Conservation (phyloP, 2,329 filamentous ascomycete genomes). For the Stagonosporopsis chrysanthemi region DNA sequence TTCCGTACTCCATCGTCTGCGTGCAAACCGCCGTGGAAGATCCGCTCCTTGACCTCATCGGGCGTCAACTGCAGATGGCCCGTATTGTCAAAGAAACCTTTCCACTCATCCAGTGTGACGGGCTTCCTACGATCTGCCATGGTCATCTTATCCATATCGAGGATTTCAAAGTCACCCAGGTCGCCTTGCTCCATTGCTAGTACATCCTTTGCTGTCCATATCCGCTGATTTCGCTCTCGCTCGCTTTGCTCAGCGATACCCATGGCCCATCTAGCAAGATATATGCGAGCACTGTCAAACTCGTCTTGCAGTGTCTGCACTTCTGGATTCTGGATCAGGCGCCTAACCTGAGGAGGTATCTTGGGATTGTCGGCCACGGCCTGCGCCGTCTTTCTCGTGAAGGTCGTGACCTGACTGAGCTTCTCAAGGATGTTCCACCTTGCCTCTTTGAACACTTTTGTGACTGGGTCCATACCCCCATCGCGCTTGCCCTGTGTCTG, state of each 20-base stretch:
- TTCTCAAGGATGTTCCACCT: slow-evolving; percentile 97
- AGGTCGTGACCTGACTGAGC: slow-evolving; percentile 95
- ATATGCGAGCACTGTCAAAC: slow-evolving; percentile 94
- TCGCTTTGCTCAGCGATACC: slow-evolving; percentile 97
- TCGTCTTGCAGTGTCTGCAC: slow-evolving; percentile 96
- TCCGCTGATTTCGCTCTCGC: slow-evolving; percentile 80
- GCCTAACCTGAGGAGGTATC: slow-evolving; percentile 84
- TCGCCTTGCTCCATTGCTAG: slow-evolving; percentile 93
- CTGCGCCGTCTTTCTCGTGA: slow-evolving; percentile 89
- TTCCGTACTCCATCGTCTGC: slow-evolving; percentile 91
- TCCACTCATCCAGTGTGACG: slow-evolving; percentile 86
- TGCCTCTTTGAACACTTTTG: slow-evolving; percentile 92
- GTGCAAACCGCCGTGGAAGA: slow-evolving; percentile 93
- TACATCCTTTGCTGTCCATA: slow-evolving; percentile 93
- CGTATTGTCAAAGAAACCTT: slow-evolving; percentile 82
- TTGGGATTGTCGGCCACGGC: slow-evolving; percentile 91
- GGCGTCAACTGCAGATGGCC: slow-evolving; percentile 80
- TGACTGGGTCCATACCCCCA: slow-evolving; percentile 87
- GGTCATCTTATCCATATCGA: slow-evolving; percentile 79
- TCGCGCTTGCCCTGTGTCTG: slow-evolving; percentile 58
- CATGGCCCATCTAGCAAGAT: slow-evolving; percentile 97
- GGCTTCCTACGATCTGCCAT: slow-evolving; percentile 78
- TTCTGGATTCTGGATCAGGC: slow-evolving; percentile 87
- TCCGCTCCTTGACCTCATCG: slow-evolving; percentile 95
- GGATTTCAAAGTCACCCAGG: slow-evolving; percentile 93